Evolutionary conservation across 306 rosid species (phyloP), one percentile per base, ranked within the genome.

Genomic region (Clitoria ternatea): DNA sequence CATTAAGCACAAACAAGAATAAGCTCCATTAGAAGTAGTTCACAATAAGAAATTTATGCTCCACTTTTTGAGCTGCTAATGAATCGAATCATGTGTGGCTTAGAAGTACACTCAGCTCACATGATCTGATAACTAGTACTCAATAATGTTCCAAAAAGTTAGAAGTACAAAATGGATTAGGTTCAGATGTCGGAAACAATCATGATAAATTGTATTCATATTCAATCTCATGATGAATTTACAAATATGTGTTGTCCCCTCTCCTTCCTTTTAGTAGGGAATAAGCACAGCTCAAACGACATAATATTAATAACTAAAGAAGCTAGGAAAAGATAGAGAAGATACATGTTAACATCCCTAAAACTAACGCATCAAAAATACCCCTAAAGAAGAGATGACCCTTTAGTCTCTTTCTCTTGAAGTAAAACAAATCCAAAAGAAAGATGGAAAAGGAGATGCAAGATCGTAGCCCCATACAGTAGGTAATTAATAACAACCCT

Each of bases 311-410:
- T 54, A 62, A 30, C 57, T 53, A 15, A 17, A 56, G 18, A 18
- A 63, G 42, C 13, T 2, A 9, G 69, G 18, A 45, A 45, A 29
- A 59, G 35, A 30, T 3, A 61, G 23, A 61, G 73, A 75, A 78
- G 72, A 53, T 79, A 85, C 83, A 75, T 32, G 64, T 45, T 78
- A 72, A 76, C 77, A 70, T 64, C 83, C 80, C 79, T 83, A 79
- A 77, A 79, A 75, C 86, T 89, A 83, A 35, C 72, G 56, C 57
- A 55, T 76, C 81, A 79, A 83, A 85, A 85, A 77, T 26, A 75
- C 83, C 80, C 68, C 45, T n/a, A 79, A 74, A 80, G 87, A 72
- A 85, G 81, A 83, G 85, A 66, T 53, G 30, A 57, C 24, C 24
- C 69, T 32, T 85, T 73, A 22, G 52, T 59, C 84, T 78, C 89